A percentile compares a stretch with the other conserved stretches of the same genome.
These are phyloP conservation scores for Camellia oleifera DNA, from an alignment of 179 eudicot genomes.

Conservation along the genomic window DNA sequence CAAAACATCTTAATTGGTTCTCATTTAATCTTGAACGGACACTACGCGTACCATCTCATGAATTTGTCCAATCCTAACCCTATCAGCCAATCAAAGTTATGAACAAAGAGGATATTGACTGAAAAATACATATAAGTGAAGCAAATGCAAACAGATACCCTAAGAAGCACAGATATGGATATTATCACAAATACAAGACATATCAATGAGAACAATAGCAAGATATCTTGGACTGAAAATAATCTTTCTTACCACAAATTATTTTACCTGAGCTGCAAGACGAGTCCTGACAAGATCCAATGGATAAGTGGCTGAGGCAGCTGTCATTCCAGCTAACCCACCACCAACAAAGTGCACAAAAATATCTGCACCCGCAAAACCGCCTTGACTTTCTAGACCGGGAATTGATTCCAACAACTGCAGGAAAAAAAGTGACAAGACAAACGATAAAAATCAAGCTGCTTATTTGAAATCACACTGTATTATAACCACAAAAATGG, in stretches of 20 bases:
- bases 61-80: not conserved
- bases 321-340: constrained; percentile 55
- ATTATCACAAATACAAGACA: not conserved
- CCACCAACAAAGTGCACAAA: constrained; percentile 49
- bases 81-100: not conserved
- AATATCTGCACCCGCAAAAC: constrained; percentile 20
- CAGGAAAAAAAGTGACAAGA: constrained; percentile 10
- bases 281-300: constrained; percentile 68
- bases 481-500: not conserved
- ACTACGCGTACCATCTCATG: not conserved
- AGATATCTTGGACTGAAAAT: not conserved
- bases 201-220: not conserved
- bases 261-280: constrained; percentile 50
- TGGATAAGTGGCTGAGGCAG: constrained; percentile 55
- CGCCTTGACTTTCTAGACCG: constrained; percentile 34
- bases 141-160: not conserved
- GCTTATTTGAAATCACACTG: not conserved
- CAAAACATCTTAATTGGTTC: not conserved
- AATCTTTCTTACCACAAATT: not conserved
- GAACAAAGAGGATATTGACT: not conserved
- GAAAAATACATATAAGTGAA: not conserved
- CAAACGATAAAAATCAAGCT: constrained; percentile 1
- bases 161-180: not conserved
- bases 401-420: constrained; percentile 63
- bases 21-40: not conserved